phyloP scores from a whole-genome alignment of 805 yeast species.

The Metschnikowia reukaufii region DNA sequence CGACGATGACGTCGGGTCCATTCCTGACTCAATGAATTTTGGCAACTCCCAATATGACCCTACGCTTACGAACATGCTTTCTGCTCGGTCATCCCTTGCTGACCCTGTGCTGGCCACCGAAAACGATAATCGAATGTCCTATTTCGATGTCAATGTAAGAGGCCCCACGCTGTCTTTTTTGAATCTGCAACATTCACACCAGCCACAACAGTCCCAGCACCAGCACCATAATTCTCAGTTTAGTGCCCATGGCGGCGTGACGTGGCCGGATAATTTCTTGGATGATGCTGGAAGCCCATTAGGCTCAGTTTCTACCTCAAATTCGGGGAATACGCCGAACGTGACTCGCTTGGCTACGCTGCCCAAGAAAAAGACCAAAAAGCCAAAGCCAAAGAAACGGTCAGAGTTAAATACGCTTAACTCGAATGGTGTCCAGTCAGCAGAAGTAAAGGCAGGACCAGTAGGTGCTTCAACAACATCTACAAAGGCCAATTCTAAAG shows the following conservation, averaged over 20 bases:
- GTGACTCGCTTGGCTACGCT: slow-evolving; percentile 7
- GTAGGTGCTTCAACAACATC: not conserved
- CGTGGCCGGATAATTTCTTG: slow-evolving; percentile 10
- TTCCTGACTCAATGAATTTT: slow-evolving; percentile 11
- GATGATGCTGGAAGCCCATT: slow-evolving; percentile 12
- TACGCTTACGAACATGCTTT: not conserved
- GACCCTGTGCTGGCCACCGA: slow-evolving; percentile 5
- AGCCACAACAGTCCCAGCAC: slow-evolving; percentile 8
- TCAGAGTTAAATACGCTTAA: not conserved
- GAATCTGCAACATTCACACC: slow-evolving; percentile 7
- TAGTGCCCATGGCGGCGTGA: not conserved
- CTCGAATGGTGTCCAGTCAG: not conserved
- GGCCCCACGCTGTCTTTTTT: slow-evolving; percentile 4
- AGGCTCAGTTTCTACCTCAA: slow-evolving; percentile 15
- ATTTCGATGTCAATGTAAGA: slow-evolving; percentile 7
- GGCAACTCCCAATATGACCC: slow-evolving; percentile 4
- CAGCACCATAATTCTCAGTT: slow-evolving; percentile 6
- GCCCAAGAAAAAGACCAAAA: slow-evolving; percentile 15
- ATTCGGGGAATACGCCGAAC: slow-evolving; percentile 12
- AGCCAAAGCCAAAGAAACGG: slow-evolving; percentile 10
- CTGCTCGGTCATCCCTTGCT: slow-evolving; percentile 5
- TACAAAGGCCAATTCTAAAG: not conserved
- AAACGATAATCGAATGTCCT: slow-evolving; percentile 5
- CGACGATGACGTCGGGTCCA: slow-evolving; percentile 17
- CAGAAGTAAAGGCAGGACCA: not conserved